Percentiles rank a stretch among this genome's conserved stretches.
Evolutionary conservation across 768 basidiomycete species (phyloP).

Genomic region (Suillus discolor): DNA sequence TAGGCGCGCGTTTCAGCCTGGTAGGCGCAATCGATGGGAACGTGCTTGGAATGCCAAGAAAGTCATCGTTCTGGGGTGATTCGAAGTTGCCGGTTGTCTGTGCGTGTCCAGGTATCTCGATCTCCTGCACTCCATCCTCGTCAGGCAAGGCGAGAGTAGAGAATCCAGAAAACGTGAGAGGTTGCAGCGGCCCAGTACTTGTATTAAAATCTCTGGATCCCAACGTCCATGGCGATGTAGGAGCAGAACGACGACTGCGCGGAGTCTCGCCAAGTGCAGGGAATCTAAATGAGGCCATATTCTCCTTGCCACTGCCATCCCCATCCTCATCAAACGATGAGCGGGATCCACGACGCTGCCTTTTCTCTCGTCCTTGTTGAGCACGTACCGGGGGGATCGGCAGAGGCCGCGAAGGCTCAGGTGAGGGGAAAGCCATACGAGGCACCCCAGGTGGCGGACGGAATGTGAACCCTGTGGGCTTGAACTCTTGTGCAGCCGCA

Average conservation of each 20-base stretch:
- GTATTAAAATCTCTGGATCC: conserved; percentile 24
- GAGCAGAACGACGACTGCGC: conserved; percentile 48
- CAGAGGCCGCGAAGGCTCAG: conserved; percentile 39
- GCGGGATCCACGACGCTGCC: conserved; percentile 60
- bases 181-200: conserved; percentile 28
- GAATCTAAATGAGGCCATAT: conserved; percentile 79
- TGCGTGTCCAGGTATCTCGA: conserved; percentile 11
- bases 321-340: conserved; percentile 33
- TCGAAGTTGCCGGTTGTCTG: conserved; percentile 12
- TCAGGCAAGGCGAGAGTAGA: conserved; percentile 37
- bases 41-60: conserved; percentile 3
- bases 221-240: conserved; percentile 39
- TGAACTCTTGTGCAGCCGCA: conserved; percentile 79
- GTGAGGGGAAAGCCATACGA: conserved; percentile 44
- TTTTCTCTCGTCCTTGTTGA: conserved; percentile 79
- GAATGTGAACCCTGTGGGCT: conserved; percentile 78
- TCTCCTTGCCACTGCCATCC: conserved; percentile 56
- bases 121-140: conserved; percentile 14
- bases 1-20: conserved; percentile 67
- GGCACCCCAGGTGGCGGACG: conserved; percentile 69
- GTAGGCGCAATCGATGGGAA: conserved; percentile 20
- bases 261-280: conserved; percentile 57
- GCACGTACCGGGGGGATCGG: conserved; percentile 36
- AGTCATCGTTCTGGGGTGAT: conserved; percentile 20
- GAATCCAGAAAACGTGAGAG: conserved; percentile 74